These are phyloP conservation scores for Nakaseomyces nivariensis DNA, from an alignment of 1,139 yeast species.

Conservation along the genomic window DNA sequence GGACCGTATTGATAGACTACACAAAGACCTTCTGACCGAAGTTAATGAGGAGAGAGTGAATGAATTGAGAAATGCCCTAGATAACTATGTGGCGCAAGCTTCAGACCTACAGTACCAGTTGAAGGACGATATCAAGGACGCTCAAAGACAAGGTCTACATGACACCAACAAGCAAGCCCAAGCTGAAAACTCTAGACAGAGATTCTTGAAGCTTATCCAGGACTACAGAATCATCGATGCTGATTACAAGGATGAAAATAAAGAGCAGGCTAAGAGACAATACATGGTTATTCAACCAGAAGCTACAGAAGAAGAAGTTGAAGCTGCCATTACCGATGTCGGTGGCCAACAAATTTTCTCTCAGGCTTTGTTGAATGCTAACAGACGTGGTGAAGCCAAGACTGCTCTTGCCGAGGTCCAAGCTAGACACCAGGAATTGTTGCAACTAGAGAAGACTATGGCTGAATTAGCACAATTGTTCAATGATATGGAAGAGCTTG, in stretches of 20 bases:
- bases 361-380: slow-evolving; percentile 83
- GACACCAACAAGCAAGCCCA: slow-evolving; percentile 82
- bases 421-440: slow-evolving; percentile 89
- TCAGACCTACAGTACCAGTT: slow-evolving; percentile 66
- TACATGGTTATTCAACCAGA: slow-evolving; percentile 88
- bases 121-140: slow-evolving; percentile 64
- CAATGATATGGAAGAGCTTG: slow-evolving; percentile 93
- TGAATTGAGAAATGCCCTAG: slow-evolving; percentile 66
- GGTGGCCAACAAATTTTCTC: slow-evolving; percentile 88
- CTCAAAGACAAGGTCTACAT: slow-evolving; percentile 60
- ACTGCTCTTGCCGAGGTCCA: slow-evolving; percentile 94
- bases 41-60: slow-evolving; percentile 73
- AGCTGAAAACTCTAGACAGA: slow-evolving; percentile 79
- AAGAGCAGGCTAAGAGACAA: slow-evolving; percentile 87
- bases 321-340: slow-evolving; percentile 74
- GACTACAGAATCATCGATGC: slow-evolving; percentile 82
- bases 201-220: slow-evolving; percentile 78
- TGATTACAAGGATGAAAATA: slow-evolving; percentile 73
- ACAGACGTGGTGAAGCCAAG: slow-evolving; percentile 94
- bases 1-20: slow-evolving; percentile 70
- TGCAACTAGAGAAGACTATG: slow-evolving; percentile 91
- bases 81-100: slow-evolving; percentile 67
- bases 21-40: slow-evolving; percentile 74
- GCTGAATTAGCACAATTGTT: slow-evolving; percentile 90
- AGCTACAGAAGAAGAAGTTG: slow-evolving; percentile 77